Percentiles rank a stretch among this genome's conserved stretches.
phyloP scores from a whole-genome alignment of 2,329 filamentous ascomycete genomes.

The Apiospora hydei region DNA sequence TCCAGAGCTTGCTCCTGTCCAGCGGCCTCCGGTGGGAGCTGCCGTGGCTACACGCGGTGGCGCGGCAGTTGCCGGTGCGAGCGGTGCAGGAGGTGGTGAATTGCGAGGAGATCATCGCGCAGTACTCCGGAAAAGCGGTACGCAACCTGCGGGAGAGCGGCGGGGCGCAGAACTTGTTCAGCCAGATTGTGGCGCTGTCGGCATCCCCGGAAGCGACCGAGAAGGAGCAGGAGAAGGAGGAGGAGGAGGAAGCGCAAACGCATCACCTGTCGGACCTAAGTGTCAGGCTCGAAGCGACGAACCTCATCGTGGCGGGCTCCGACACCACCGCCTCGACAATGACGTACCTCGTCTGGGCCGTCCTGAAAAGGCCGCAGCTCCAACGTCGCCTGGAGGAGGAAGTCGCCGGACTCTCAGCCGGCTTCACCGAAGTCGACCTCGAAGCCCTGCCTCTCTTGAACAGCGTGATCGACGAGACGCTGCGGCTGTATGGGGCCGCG shows the following conservation, averaged over 20 bases:
- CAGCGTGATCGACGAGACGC: constrained; percentile 52
- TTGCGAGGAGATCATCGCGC: background rate
- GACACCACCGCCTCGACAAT: constrained; percentile 59
- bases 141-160: background rate
- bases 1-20: constrained; percentile 40
- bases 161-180: background rate
- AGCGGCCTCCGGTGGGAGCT: constrained; percentile 39
- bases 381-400: constrained; percentile 44
- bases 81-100: background rate
- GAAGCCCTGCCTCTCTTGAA: constrained; percentile 49
- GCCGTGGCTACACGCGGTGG: constrained; percentile 33
- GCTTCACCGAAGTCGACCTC: constrained; percentile 43
- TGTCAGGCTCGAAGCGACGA: background rate
- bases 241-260: too few species aligned
- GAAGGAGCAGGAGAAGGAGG: background rate
- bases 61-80: background rate
- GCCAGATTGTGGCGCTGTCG: background rate
- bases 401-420: constrained; percentile 42
- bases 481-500: constrained; percentile 52
- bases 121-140: too few species aligned
- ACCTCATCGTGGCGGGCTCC: constrained; percentile 51
- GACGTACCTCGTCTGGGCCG: constrained; percentile 54
- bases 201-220: background rate
- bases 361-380: constrained; percentile 42
- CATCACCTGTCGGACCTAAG: background rate